phyloP scores from a whole-genome alignment of 2,329 filamentous ascomycete species.

The Fusarium incarnatum region DNA sequence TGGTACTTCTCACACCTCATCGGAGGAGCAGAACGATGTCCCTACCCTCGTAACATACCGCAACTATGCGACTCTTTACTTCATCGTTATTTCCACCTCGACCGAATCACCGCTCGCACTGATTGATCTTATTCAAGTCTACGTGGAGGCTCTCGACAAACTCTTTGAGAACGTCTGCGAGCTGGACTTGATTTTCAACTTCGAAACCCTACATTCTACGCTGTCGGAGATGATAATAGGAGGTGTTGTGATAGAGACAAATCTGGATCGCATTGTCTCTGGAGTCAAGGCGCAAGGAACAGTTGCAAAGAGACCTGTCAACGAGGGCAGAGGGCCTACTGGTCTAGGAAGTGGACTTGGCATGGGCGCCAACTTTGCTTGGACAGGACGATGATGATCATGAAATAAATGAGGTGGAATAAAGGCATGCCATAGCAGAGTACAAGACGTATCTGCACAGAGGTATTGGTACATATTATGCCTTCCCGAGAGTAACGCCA shows the following conservation, averaged over 20 bases:
- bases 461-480: slow-evolving; percentile 44
- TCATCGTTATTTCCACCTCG: slow-evolving; percentile 96
- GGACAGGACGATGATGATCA: slow-evolving; percentile 56
- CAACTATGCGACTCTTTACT: slow-evolving; percentile 97
- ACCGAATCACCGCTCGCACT: slow-evolving; percentile 96
- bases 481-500: slow-evolving; percentile 44
- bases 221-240: slow-evolving; percentile 95
- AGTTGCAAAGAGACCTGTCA: slow-evolving; percentile 82
- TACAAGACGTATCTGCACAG: slow-evolving; percentile 32
- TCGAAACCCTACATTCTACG: slow-evolving; percentile 93
- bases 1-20: slow-evolving; percentile 71
- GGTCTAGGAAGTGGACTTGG: slow-evolving; percentile 63
- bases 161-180: slow-evolving; percentile 99
- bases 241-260: slow-evolving; percentile 93
- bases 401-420: slow-evolving; percentile 11
- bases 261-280: slow-evolving; percentile 85
- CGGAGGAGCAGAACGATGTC: slow-evolving; percentile 83
- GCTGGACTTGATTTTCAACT: slow-evolving; percentile 98
- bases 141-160: slow-evolving; percentile 93
- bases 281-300: slow-evolving; percentile 83
- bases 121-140: slow-evolving; percentile 97
- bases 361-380: slow-evolving; percentile 70
- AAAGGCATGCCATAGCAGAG: slow-evolving; percentile 29
- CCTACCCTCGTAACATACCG: slow-evolving; percentile 97
- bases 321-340: slow-evolving; percentile 66